Evolutionary conservation across 352 stramenopile species (phyloP).

Genomic region (Globisporangium splendens): DNA sequence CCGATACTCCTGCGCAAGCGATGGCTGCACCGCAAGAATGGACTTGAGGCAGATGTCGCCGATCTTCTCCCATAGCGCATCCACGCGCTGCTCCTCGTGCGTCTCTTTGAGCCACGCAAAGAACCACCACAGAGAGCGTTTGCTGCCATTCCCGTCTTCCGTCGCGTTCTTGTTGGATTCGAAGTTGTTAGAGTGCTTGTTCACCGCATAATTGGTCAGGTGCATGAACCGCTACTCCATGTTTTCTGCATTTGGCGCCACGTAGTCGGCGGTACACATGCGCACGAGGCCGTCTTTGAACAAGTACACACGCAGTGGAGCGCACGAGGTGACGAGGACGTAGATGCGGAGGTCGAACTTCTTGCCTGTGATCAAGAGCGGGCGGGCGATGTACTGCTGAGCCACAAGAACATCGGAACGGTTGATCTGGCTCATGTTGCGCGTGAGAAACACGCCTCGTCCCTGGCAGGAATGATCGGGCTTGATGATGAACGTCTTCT

Average conservation of each 20-base stretch:
- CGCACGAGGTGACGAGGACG: conserved; percentile 84
- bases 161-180: conserved; percentile 67
- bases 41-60: conserved; percentile 94
- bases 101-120: conserved; percentile 83
- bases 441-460: conserved; percentile 94
- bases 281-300: conserved; percentile 90
- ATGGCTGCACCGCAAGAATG: conserved; percentile 91
- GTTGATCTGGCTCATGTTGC: conserved; percentile 88
- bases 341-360: conserved; percentile 95
- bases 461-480: conserved; percentile 88
- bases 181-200: conserved; percentile 89
- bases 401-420: conserved; percentile 82
- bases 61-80: conserved; percentile 89
- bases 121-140: conserved; percentile 91
- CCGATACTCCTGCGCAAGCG: conserved; percentile 90
- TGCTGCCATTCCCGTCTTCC: conserved; percentile 72
- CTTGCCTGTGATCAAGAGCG: conserved; percentile 78
- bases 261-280: conserved; percentile 89
- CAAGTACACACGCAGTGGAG: conserved; percentile 87
- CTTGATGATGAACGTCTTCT: conserved; percentile 95
- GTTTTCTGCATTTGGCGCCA: conserved; percentile 76
- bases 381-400: conserved; percentile 81
- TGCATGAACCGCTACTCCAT: conserved; percentile 90
- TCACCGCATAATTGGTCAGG: conserved; percentile 91
- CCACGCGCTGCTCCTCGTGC: conserved; percentile 56